Base-by-base conservation (phyloP, 371 early-diverging fungal genomes). In the Mucor sp. region DNA sequence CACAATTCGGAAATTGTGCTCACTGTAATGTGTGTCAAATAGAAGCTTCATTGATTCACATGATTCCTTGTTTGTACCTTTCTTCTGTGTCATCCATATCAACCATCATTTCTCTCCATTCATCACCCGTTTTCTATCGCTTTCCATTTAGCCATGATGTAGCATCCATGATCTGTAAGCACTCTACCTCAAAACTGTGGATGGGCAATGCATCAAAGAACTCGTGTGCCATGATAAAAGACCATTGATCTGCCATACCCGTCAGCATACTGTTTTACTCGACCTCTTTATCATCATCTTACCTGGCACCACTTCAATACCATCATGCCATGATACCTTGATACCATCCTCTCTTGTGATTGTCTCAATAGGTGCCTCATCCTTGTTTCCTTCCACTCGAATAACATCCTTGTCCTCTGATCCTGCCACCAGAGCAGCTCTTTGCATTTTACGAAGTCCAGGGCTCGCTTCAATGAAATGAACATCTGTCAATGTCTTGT, bases 181-280 rank as follows among this genome's bases (percentile, higher is more conserved):
- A 32, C 9, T 21, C 0, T 81, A 91, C 91, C 78, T 94, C 83
- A 71, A 96, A 96, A 67, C 87, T 89, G 78, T 93, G 91, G 32
- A 98, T 85, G 0, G 99, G 97, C 37, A 99, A 77, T 1, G 99
- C 98, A 72, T 99, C 99, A 80, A 99, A 96, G 58, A 97, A 97
- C 79, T 98, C 99, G 80, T 98, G 97, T 0, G 97, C 93, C 68
- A 94, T 84, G 12, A 92, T 65, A 60, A 92, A 69, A 6, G 91
- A 82, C 73, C 81, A 88, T 50, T 76, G 76, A 21, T 81, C 87
- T 87, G 72, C 8, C 32, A 8, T 48, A 58, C 19, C 6, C 23
- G 25, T 64, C 15, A 27, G 15, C 7, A 41, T 35, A 23, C 28
- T 11, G 17, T 8, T 44, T 9, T 35, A 25, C 17, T 3, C 17